A percentile compares a stretch with the other conserved stretches of the same genome.
Evolutionary conservation across 2,329 filamentous ascomycete species (phyloP).

Genomic region (Amphichorda felina): DNA sequence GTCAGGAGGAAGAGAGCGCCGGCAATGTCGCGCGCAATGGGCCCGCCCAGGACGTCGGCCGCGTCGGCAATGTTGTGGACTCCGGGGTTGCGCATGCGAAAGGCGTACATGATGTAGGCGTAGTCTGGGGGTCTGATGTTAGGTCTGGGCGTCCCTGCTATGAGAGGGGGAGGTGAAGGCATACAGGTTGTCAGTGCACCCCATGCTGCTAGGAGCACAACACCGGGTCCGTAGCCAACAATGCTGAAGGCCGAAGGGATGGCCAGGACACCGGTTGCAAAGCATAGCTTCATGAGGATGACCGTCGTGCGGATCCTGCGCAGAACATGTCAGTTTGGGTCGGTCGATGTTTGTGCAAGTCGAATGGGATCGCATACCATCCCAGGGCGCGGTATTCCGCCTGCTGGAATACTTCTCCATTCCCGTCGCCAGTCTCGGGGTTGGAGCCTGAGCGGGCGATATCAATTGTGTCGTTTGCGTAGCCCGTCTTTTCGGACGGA

Average conservation of each 20-base stretch:
- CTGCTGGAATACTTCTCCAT: slow-evolving; percentile 9
- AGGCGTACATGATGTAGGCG: slow-evolving; percentile 13
- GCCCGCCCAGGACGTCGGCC: slow-evolving; percentile 10
- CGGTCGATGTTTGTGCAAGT: neutral
- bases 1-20: slow-evolving; percentile 10
- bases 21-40: slow-evolving; percentile 10
- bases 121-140: no score
- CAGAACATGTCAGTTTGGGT: neutral
- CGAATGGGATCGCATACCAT: slow-evolving; percentile 7
- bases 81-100: slow-evolving; percentile 11
- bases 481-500: no score
- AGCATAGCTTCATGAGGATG: slow-evolving; percentile 12
- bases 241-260: slow-evolving; percentile 12
- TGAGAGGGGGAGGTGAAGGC: neutral
- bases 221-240: slow-evolving; percentile 11
- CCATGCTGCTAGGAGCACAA: slow-evolving; percentile 8
- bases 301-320: slow-evolving; percentile 10
- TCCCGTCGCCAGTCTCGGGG: slow-evolving; percentile 5
- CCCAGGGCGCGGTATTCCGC: slow-evolving; percentile 10
- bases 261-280: slow-evolving; percentile 14
- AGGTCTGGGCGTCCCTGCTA: no score
- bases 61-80: slow-evolving; percentile 14
- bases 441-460: no score
- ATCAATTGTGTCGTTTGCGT: no score
- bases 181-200: slow-evolving; percentile 11